Evolutionary conservation across 108 stramenopile species (phyloP).

Genomic region (Skeletonema potamos): DNA sequence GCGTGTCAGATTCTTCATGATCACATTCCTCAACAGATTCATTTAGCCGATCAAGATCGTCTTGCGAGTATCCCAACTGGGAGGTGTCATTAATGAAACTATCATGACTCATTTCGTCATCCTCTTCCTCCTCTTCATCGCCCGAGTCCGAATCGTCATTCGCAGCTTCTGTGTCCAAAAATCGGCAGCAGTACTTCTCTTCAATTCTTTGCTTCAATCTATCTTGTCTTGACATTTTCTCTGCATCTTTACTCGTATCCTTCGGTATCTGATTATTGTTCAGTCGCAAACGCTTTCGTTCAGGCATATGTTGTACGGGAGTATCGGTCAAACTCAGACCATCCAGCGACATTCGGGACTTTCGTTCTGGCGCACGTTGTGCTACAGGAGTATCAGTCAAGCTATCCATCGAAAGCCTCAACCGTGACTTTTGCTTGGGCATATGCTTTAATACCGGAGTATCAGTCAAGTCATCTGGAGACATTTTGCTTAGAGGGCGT

Average conservation of each 20-base stretch:
- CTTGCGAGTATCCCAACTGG: slow-evolving; percentile 81
- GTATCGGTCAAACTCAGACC: slow-evolving; percentile 21
- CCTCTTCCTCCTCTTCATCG: slow-evolving; percentile 72
- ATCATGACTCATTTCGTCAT: slow-evolving; percentile 58
- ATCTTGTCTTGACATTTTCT: slow-evolving; percentile 10
- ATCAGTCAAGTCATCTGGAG: slow-evolving; percentile 10
- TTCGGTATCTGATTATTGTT: slow-evolving; percentile 2
- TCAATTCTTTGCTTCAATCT: slow-evolving; percentile 26
- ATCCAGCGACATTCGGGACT: background rate
- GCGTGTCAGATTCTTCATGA: slow-evolving; percentile 8
- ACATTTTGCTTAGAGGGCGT: slow-evolving; percentile 5
- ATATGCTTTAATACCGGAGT: slow-evolving; percentile 9
- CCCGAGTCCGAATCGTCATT: slow-evolving; percentile 43
- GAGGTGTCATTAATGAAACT: slow-evolving; percentile 86
- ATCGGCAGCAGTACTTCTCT: slow-evolving; percentile 36
- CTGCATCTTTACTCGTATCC: slow-evolving; percentile 13
- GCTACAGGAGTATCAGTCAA: slow-evolving; percentile 16
- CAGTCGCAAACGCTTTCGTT: slow-evolving; percentile 34
- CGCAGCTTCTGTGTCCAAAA: slow-evolving; percentile 71
- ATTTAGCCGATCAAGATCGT: slow-evolving; percentile 59
- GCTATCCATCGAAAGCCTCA: slow-evolving; percentile 4
- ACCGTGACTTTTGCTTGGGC: background rate
- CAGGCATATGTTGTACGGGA: slow-evolving; percentile 4
- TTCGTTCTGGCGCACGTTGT: background rate
- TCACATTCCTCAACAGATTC: slow-evolving; percentile 37